Evolutionary conservation across 2,329 filamentous ascomycete genomes (phyloP), one percentile per base, ranked within the genome.

Genomic region (Madurella mycetomatis): DNA sequence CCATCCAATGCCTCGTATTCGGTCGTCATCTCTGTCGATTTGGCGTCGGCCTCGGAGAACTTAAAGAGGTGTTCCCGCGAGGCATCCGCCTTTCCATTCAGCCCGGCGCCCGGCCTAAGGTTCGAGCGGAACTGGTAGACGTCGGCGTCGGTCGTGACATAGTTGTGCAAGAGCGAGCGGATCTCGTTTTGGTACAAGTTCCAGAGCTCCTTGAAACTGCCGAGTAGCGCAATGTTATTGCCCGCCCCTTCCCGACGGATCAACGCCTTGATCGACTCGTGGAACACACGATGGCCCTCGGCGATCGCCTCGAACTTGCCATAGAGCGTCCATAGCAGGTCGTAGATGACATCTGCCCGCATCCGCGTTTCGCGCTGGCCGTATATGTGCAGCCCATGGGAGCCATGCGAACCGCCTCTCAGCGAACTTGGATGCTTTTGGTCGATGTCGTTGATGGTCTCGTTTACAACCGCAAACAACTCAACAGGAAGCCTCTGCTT

Each of bases 101-200:
- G 58, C 13, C 67, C 68, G n/a, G 69, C 64, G 1, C 78, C 77
- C 2, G 77, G 60, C 69, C 78, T 69, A 62, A 79, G 69, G 71
- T 83, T 71, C 72, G 83, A 72, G 73, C 78, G 66, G 76, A 82
- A 78, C 51, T 85, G 82, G 63, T 85, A 86, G 13, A 86, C 74
- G 58, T 95, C 87, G 25, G 88, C 90, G 67, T 95, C 91, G 1
- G 91, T 95, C 0, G 94, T 95, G 49, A 99, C 84, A 68, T 99
- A 97, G 69, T 96, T 95, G 71, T 97, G 94, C 54, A 99, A 76
- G 13, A 99, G 76, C 5, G 92, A 95, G 41, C 92, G 84, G 61
- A 99, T 97, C 77, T 99, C 94, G 70, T 95, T 97, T 67, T 99
- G 94, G 65, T 96, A 92, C 8, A 99, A 76, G 67, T 96, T 96